Evolutionary conservation across 129 eudicot genomes (phyloP), one percentile per base, ranked within the genome.

Genomic region (Chrysanthemum seticuspe): DNA sequence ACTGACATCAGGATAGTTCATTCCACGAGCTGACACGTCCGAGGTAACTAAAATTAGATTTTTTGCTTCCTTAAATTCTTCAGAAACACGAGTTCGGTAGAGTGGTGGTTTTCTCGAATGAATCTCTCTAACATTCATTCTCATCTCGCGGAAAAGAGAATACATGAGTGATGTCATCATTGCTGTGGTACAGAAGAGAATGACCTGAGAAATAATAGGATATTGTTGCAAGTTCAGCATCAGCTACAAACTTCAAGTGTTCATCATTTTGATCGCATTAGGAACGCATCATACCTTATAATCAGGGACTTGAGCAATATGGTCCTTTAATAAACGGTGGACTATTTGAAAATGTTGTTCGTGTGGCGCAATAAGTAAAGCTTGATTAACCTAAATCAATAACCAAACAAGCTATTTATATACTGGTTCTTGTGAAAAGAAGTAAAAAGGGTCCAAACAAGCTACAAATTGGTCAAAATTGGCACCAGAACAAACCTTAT

Each of bases 1-100:
- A 10, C 88, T 85, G 79, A 94, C 97, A 82, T 94, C 97, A 11
- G 97, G 98, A 79, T 89, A 94, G 76, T 86, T 87, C 91, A 94
- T 79, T 65, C 98, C 98, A 61, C 93, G 90, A 72, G 97, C 79
- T 34, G 96, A 87, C 51, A 90, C 96, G 67, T 90, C 96, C 47
- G 98, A 94, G 25, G 97, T 80, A 44, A 94, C 40, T 5, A 94
- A 80, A 75, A 94, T 81, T 62, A 87, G 48, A 29, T 74, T 82
- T 70, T 85, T 94, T 15, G 92, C 80, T 69, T 86, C 96, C 83
- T 80, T 90, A 65, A 94, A 94, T 84, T 94, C 97, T 40, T 87
- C 88, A 82, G 86, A 81, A 73, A 90, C 80, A 55, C 92, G 92
- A 19, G 86, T 78, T 40, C 96, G 84, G 62, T 84, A 86, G 57